These are phyloP conservation scores for Trichophyton verrucosum DNA, from an alignment of 2,329 filamentous ascomycete genomes.

Conservation along the genomic window DNA sequence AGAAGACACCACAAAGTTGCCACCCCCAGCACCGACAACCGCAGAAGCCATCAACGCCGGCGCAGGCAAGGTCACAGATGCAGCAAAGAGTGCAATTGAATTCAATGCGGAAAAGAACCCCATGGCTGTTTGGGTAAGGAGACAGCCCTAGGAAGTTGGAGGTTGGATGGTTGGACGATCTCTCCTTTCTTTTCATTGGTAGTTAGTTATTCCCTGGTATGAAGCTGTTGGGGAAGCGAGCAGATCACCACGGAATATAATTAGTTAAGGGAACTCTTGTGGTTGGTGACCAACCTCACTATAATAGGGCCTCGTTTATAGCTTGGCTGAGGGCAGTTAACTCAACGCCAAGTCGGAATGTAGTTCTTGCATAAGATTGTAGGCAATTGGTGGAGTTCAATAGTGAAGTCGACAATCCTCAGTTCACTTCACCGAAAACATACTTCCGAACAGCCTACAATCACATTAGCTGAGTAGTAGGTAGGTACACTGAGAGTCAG, in stretches of 20 bases:
- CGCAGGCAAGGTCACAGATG: background rate
- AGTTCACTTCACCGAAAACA: constrained; percentile 6
- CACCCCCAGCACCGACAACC: background rate
- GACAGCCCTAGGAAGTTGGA: too few relatives aligned
- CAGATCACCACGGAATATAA: too few relatives aligned
- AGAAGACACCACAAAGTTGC: background rate
- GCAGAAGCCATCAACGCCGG: background rate
- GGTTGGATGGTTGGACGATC: too few relatives aligned
- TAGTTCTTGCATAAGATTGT: background rate
- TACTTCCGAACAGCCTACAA: constrained; percentile 7
- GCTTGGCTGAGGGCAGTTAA: too few relatives aligned
- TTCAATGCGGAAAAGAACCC: background rate
- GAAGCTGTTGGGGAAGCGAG: too few relatives aligned
- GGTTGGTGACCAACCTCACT: too few relatives aligned
- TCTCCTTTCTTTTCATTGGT: too few relatives aligned
- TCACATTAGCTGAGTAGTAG: constrained; percentile 2
- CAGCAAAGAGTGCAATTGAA: background rate
- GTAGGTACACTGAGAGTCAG: background rate
- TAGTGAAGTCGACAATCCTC: constrained; percentile 6
- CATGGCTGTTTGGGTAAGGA: background rate
- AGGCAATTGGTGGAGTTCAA: background rate
- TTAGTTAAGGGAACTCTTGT: too few relatives aligned
- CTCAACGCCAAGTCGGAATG: background rate
- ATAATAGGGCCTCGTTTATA: too few relatives aligned
- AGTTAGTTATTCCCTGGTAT: too few relatives aligned